A percentile compares a stretch with the other conserved stretches of the same genome.
phyloP scores from a whole-genome alignment of 176 grass and related monocot species.

The Tillandsia fasciculata region DNA sequence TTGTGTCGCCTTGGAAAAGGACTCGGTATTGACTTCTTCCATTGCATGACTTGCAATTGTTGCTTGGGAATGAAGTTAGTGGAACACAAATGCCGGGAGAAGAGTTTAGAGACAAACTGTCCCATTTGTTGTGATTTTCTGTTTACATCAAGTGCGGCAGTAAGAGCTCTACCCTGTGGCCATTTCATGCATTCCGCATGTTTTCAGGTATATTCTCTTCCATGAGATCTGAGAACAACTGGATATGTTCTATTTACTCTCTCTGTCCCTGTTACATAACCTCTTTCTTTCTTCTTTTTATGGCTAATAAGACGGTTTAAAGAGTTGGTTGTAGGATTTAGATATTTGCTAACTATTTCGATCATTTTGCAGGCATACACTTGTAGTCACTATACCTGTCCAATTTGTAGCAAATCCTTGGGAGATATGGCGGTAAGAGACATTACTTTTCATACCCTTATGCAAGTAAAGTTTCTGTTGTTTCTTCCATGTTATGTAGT shows the following conservation, averaged over 20 bases:
- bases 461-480: not conserved
- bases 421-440: constrained; percentile 69
- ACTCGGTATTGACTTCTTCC: constrained; percentile 78
- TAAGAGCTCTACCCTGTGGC: constrained; percentile 72
- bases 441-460: not conserved
- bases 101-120: constrained; percentile 74
- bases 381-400: constrained; percentile 81
- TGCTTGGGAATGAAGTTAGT: constrained; percentile 68
- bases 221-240: not conserved
- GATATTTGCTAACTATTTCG: not conserved
- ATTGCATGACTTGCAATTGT: constrained; percentile 96
- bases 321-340: not conserved
- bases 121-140: constrained; percentile 78
- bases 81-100: constrained; percentile 78
- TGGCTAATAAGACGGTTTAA: not conserved
- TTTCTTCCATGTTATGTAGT: not conserved
- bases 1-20: constrained; percentile 77
- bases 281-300: not conserved
- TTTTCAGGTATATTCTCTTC: constrained; percentile 51
- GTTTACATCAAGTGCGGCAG: constrained; percentile 73
- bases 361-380: constrained; percentile 54
- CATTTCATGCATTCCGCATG: constrained; percentile 96
- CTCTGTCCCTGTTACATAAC: not conserved
- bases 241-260: not conserved
- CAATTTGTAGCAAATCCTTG: constrained; percentile 82